A percentile compares a stretch with the other conserved stretches of the same genome.
phyloP scores from a whole-genome alignment of 2,329 filamentous ascomycete species.

The Fonsecaea pedrosoi region DNA sequence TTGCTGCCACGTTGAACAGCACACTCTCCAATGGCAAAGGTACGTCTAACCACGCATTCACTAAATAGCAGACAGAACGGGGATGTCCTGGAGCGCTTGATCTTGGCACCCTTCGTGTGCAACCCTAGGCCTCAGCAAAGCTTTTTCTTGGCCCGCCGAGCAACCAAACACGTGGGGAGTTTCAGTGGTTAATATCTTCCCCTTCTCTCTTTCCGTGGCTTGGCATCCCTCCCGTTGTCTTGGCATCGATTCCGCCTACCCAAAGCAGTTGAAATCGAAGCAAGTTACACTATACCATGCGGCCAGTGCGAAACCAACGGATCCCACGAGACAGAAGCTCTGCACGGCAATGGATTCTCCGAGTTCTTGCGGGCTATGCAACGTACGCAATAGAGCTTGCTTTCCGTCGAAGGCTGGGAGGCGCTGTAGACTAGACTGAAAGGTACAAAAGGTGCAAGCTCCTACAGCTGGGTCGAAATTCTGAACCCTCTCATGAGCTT shows the following conservation, averaged over 20 bases:
- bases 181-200: slow-evolving; percentile 24
- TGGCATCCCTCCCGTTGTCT: slow-evolving; percentile 23
- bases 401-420: background rate
- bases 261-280: slow-evolving; percentile 17
- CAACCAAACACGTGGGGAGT: slow-evolving; percentile 28
- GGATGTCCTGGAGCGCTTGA: background rate
- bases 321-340: slow-evolving; percentile 17
- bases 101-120: slow-evolving; percentile 15
- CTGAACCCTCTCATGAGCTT: slow-evolving; percentile 10
- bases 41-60: slow-evolving; percentile 14
- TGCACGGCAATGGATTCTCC: background rate
- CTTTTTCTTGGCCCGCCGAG: background rate
- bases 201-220: slow-evolving; percentile 15
- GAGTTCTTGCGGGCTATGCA: background rate
- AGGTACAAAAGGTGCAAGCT: slow-evolving; percentile 28
- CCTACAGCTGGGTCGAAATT: slow-evolving; percentile 5
- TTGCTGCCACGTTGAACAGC: background rate
- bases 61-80: background rate
- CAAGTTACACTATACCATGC: slow-evolving; percentile 5
- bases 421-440: background rate
- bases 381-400: slow-evolving; percentile 7
- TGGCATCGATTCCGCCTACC: slow-evolving; percentile 27
- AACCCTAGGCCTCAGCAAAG: background rate
- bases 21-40: slow-evolving; percentile 11
- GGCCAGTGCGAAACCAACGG: slow-evolving; percentile 18